Base-by-base conservation (phyloP, 2,329 filamentous ascomycete species). In the Macrophomina phaseolina region DNA sequence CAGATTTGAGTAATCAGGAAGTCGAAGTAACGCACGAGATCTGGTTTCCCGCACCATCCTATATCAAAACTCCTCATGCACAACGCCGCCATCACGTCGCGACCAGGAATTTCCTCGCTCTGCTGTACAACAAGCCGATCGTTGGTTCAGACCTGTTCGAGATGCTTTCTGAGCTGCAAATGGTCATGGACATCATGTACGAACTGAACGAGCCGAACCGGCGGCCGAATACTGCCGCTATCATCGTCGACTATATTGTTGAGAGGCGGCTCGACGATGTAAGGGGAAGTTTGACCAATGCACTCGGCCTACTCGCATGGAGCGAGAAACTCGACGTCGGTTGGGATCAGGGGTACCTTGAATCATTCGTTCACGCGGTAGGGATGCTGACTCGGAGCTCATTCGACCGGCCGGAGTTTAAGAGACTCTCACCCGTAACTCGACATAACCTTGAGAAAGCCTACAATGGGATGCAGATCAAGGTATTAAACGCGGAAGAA, bases 281-380 rank as follows among this genome's bases (percentile, higher is more conserved):
- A 11, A 84, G 89, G 11, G 85, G 86, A 65, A 87, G 87, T 68
- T 80, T 87, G 0, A 85, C 86, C 42, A 81, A 82, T 2, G 89
- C 89, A 0, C 82, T 89, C 2, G 84, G 86, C 0, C 77, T 91
- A 16, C 80, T 92, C 4, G 85, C 87, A 0, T 92, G 89, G 87
- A 85, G 87, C 2, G 90, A 92, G 70, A 81, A 81, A n/a, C 81
- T 84, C 2, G 83, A 81, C 18, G 85, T 91, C 8, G 82, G 82
- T 5, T 90, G 89, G 88, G 83, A 87, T 52, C 86, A 89, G 69
- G 88, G 89, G 1, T 92, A 89, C 83, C 82, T 85, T 16, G 89
- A 91, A 74, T 84, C 85, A 32, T 92, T 90, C 71, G 80, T 87
- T 6, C 90, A 92, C 73, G 86, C 87, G 69, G 85, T 85, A 3